phyloP scores from a whole-genome alignment of 2,329 filamentous ascomycete genomes.

The Ophiostoma montium region DNA sequence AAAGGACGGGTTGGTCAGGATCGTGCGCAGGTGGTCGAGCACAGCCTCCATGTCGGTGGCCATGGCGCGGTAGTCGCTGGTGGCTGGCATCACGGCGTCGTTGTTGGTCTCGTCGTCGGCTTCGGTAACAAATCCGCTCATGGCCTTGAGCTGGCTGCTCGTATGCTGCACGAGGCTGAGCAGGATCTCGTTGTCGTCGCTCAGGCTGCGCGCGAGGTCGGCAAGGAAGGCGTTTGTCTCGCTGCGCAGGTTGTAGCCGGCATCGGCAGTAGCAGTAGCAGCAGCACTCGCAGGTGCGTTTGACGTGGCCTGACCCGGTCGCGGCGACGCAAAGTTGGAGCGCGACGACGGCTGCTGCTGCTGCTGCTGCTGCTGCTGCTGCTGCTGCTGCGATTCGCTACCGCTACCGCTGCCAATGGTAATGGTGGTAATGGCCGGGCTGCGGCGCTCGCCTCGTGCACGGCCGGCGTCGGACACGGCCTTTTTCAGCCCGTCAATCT shows the following conservation, averaged over 20 bases:
- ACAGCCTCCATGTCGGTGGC: slow-evolving; percentile 61
- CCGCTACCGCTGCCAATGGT: slow-evolving; percentile 40
- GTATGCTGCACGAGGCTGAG: slow-evolving; percentile 59
- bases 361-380: slow-evolving; percentile 26
- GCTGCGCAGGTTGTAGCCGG: slow-evolving; percentile 56
- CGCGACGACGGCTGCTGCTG: slow-evolving; percentile 26
- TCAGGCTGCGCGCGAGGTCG: slow-evolving; percentile 65
- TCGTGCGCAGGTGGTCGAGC: slow-evolving; percentile 64
- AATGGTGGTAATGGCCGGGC: slow-evolving; percentile 41
- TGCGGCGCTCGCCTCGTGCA: slow-evolving; percentile 42
- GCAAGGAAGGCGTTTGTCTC: slow-evolving; percentile 90
- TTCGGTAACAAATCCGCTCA: slow-evolving; percentile 37
- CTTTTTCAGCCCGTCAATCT: slow-evolving; percentile 78
- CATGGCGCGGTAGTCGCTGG: slow-evolving; percentile 41
- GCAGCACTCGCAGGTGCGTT: not conserved
- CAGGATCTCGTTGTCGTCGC: slow-evolving; percentile 82
- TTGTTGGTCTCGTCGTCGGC: slow-evolving; percentile 10
- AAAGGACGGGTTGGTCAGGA: slow-evolving; percentile 91
- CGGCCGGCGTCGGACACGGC: slow-evolving; percentile 62
- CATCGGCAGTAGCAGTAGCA: slow-evolving; percentile 6
- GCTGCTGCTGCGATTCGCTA: slow-evolving; percentile 23
- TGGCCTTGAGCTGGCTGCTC: slow-evolving; percentile 54
- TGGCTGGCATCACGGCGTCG: slow-evolving; percentile 12
- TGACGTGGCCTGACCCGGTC: not conserved
- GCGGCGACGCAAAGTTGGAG: not conserved